Evolutionary conservation across 148 eudicot species (phyloP), one percentile per base, ranked within the genome.

Genomic region (Suaeda aralocaspica): DNA sequence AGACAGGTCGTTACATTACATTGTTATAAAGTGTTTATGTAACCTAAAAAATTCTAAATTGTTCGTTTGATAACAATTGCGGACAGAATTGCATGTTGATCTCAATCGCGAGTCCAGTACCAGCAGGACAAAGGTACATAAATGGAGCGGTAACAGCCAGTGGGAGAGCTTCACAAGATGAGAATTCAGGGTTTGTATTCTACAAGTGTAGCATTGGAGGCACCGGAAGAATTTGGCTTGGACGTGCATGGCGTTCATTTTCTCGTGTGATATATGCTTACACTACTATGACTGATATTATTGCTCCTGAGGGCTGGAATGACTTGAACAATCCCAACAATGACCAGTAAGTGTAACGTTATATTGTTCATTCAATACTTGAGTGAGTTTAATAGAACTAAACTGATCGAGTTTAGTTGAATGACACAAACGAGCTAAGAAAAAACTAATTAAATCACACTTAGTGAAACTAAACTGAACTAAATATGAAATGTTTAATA

Each of bases 291-390:
- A 66, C 97, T 3, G 92, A 89, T 49, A 82, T 94, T 48, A 86
- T 94, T 45, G 92, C 98, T 1, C 79, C 92, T 1, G 97, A 89
- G 66, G 98, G 98, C 0, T 94, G 98, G 98, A 94, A 94, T 72
- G 96, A 94, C 80, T 83, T 88, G 68, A 87, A 91, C 25, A 91
- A 89, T 67, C 91, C 89, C 4, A 33, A 79, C 22, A 80, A 92
- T 68, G 97, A 94, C 76, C 97, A 78, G 98, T 94, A 64, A 84
- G 85, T 78, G 8, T n/a, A n/a, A n/a, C n/a, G n/a, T n/a, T n/a
- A n/a, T n/a, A n/a, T n/a, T n/a, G n/a, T n/a, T n/a, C n/a, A n/a
- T n/a, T n/a, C n/a, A n/a, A n/a, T n/a, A n/a, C n/a, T n/a, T n/a
- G n/a, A n/a, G n/a, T n/a, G n/a, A n/a, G n/a, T n/a, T n/a, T n/a